A percentile compares a stretch with the other conserved stretches of the same genome.
Conservation (phyloP, 179 eudicot genomes). For the Gypsophila paniculata region DNA sequence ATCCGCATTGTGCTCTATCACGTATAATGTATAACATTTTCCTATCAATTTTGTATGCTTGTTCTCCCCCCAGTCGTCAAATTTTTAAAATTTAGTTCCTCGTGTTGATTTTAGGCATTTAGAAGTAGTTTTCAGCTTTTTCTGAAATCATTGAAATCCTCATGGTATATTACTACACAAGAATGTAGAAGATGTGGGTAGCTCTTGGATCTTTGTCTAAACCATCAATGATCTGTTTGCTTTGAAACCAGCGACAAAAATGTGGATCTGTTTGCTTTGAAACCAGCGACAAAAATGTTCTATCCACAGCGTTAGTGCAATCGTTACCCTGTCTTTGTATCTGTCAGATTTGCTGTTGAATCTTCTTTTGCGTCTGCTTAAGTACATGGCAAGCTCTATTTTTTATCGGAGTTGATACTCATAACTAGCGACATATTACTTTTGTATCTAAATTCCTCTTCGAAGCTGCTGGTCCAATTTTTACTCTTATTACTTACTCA, state of each 20-base stretch:
- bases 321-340: slow-evolving; percentile 3
- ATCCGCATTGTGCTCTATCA: background rate
- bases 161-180: background rate
- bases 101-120: background rate
- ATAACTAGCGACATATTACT: background rate
- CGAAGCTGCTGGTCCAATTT: background rate
- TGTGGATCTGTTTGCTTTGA: background rate
- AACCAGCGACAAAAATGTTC: no score
- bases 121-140: background rate
- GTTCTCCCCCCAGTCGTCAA: background rate
- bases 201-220: background rate
- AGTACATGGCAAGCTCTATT: background rate
- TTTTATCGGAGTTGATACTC: background rate
- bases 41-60: no score
- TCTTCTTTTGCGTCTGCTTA: background rate
- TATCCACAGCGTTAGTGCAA: no score
- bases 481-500: background rate
- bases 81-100: background rate
- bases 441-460: background rate
- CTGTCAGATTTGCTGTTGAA: background rate
- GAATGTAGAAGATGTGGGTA: background rate
- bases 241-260: no score
- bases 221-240: background rate
- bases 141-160: background rate
- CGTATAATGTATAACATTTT: background rate